These are phyloP conservation scores for Pythium brassicae DNA, from an alignment of 352 stramenopile genomes.

Conservation along the genomic window DNA sequence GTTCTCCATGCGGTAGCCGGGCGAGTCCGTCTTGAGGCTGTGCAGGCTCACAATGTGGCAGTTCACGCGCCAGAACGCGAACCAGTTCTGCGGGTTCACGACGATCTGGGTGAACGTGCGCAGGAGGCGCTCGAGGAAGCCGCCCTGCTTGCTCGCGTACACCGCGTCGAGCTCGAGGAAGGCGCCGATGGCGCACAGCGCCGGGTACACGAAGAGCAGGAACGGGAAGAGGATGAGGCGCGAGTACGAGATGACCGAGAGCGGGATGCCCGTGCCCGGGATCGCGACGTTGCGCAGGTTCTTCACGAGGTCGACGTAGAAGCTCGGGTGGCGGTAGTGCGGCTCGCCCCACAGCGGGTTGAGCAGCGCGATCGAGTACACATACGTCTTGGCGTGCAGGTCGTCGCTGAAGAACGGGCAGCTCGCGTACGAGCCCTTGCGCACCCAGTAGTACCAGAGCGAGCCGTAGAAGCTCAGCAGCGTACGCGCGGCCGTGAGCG, in stretches of 20 bases:
- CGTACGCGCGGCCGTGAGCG: conserved; percentile 25
- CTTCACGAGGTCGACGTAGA: conserved; percentile 92
- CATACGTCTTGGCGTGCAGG: conserved; percentile 87
- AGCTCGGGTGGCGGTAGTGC: conserved; percentile 96
- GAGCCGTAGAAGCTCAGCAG: conserved; percentile 77
- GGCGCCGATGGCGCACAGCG: conserved; percentile 77
- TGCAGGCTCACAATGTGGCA: conserved; percentile 93
- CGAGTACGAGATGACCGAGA: conserved; percentile 87
- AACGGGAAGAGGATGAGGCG: conserved; percentile 83
- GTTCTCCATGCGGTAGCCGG: conserved; percentile 96
- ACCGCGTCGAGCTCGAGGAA: conserved; percentile 67
- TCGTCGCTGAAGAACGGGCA: conserved; percentile 77
- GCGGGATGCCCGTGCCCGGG: conserved; percentile 93
- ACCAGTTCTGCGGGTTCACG: conserved; percentile 94
- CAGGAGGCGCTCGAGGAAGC: conserved; percentile 88
- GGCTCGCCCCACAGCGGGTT: conserved; percentile 94
- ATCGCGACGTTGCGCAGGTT: conserved; percentile 98
- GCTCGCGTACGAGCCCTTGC: conserved; percentile 63
- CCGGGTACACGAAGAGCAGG: conserved; percentile 86
- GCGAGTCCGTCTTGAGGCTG: conserved; percentile 89
- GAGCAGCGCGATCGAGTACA: conserved; percentile 93
- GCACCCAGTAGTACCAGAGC: conserved; percentile 76
- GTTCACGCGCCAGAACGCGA: conserved; percentile 97
- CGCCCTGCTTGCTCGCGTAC: conserved; percentile 56
- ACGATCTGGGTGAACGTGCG: conserved; percentile 83